Evolutionary conservation across 2,329 filamentous ascomycete genomes (phyloP), one percentile per base, ranked within the genome.

Genomic region (Aspergillus viridinutans): DNA sequence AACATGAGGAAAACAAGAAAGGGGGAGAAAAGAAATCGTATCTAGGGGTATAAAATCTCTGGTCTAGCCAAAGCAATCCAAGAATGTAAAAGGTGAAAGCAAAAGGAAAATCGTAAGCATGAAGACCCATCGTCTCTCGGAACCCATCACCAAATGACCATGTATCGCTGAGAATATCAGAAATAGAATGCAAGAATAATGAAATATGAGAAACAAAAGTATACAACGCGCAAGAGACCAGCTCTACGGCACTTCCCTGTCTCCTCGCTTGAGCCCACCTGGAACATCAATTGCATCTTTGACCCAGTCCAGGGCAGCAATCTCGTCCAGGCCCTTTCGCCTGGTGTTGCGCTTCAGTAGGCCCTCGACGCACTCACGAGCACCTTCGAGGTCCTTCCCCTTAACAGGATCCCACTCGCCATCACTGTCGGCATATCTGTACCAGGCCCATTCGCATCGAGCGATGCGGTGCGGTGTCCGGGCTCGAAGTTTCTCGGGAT

Each of bases 391-490:
- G 1, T 83, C 88, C 51, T 78, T 80, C 5, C 83, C 85, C 56
- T 83, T 83, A 83, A 86, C 64, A 72, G 80, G 60, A 78, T 96
- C 91, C 81, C 95, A 94, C 54, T 96, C 91, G 38, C 91, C 92
- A 55, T 95, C 90, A 10, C 88, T 85, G 56, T 92, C 88, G 1
- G 87, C 91, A 69, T 89, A 96, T 58, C 89, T 85, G 59, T 91
- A 86, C 94, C 94, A 99, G 50, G 89, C 86, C 94, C 94, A 99
- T 70, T 99, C 94, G 52, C 92, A 90, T 38, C 94, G 83, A 1
- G 94, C 94, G 59, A 99, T 97, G n/a, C 92, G 87, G 71, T 99
- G 94, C 53, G 89, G 93, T 0, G 90, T 93, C 55, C 90, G 82
- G 64, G 89, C 92, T 66, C 89, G 81, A 83, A 90, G 88, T 64